phyloP scores from a whole-genome alignment of 306 rosid species.

The Trifolium dubium region DNA sequence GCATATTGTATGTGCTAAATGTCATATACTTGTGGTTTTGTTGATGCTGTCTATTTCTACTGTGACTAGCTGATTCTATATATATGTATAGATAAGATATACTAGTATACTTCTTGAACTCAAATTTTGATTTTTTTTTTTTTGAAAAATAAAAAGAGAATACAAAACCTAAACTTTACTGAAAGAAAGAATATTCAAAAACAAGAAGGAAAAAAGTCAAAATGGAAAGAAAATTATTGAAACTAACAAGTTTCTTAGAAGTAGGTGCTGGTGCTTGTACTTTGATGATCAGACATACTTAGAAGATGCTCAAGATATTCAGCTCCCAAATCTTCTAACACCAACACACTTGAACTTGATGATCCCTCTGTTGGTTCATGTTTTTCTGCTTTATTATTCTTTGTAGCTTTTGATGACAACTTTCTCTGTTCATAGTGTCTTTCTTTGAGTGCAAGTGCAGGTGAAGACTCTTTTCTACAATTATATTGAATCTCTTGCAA shows the following conservation, averaged over 20 bases:
- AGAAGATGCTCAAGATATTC: slow-evolving; percentile 71
- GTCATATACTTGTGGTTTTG: not conserved
- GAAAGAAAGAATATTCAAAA: not conserved
- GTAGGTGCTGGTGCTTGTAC: slow-evolving; percentile 6
- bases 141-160: not conserved
- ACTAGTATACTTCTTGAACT: not conserved
- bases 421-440: slow-evolving; percentile 27
- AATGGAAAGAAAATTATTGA: not conserved
- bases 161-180: not conserved
- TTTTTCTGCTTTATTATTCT: slow-evolving; percentile 7
- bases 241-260: not conserved
- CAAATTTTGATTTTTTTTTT: not conserved
- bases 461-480: slow-evolving; percentile 47
- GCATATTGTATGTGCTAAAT: not conserved
- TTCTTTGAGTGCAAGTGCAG: slow-evolving; percentile 62
- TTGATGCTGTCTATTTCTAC: not conserved
- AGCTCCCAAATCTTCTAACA: slow-evolving; percentile 62
- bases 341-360: slow-evolving; percentile 26
- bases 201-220: not conserved
- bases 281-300: slow-evolving; percentile 34
- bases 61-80: too few relatives aligned
- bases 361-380: slow-evolving; percentile 9
- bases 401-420: slow-evolving; percentile 4
- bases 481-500: slow-evolving; percentile 39
- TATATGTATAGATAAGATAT: too few relatives aligned